phyloP scores from a whole-genome alignment of 2,329 filamentous ascomycete species.

The Colletotrichum chlorophyti region DNA sequence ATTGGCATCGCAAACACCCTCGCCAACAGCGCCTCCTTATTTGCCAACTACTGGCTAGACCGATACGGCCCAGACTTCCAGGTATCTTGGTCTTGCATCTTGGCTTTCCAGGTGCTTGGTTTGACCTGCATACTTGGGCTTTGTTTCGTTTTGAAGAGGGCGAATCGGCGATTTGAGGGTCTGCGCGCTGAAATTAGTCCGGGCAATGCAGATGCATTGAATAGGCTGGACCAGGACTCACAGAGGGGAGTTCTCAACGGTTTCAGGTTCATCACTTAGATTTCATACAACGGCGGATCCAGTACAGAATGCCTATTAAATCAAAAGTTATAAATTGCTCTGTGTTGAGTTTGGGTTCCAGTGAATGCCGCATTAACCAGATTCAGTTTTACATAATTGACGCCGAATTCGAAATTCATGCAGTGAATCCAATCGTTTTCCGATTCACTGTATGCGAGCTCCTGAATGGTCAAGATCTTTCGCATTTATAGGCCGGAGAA shows the following conservation, averaged over 20 bases:
- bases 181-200: background rate
- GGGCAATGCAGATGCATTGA: background rate
- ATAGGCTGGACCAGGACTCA: background rate
- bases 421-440: too few relatives aligned
- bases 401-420: too few relatives aligned
- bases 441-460: too few relatives aligned
- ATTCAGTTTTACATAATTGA: too few relatives aligned
- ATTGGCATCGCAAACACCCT: constrained; percentile 32
- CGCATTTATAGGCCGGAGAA: too few relatives aligned
- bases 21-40: constrained; percentile 30
- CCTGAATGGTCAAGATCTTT: too few relatives aligned
- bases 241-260: background rate
- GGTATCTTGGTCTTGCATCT: constrained; percentile 1
- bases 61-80: constrained; percentile 26
- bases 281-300: too few relatives aligned
- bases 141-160: constrained; percentile 28
- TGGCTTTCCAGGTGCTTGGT: constrained; percentile 24
- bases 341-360: too few relatives aligned
- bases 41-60: constrained; percentile 32
- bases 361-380: too few relatives aligned
- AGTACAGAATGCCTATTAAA: too few relatives aligned
- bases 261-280: background rate
- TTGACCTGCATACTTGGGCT: constrained; percentile 32
- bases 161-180: constrained; percentile 20
- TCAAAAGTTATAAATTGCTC: too few relatives aligned